Percentiles rank a stretch among this genome's conserved stretches.
Evolutionary conservation across 73 alveolate genomes (phyloP).

Genomic region (Paramecium primaurelia): DNA sequence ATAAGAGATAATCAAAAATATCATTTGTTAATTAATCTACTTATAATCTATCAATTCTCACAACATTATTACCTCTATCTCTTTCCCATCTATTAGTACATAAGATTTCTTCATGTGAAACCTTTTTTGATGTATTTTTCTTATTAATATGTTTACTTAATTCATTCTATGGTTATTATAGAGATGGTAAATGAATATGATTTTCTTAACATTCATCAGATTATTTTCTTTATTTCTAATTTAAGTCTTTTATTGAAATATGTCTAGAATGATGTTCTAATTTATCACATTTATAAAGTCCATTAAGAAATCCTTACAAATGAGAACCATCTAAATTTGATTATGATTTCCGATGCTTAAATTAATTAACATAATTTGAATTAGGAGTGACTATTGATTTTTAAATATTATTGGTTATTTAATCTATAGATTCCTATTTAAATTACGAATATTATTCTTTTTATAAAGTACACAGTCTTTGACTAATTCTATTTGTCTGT

Average conservation of each 20-base stretch:
- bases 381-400: neutral
- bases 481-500: neutral
- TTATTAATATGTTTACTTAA: neutral
- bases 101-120: neutral
- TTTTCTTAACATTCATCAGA: neutral
- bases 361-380: neutral
- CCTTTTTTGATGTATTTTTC: neutral
- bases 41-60: neutral
- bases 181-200: neutral
- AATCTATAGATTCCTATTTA: neutral
- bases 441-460: neutral
- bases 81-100: conserved; percentile 4
- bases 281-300: neutral
- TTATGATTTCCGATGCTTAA: neutral
- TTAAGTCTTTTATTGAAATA: neutral
- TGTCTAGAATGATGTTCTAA: neutral
- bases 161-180: neutral
- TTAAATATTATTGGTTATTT: neutral
- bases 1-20: neutral
- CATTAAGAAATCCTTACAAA: neutral
- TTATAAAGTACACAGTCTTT: neutral
- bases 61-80: neutral
- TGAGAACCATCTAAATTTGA: neutral
- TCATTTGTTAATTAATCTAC: neutral
- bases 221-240: neutral